Conservation (phyloP, 108 stramenopile genomes). For the Pinguiococcus pyrenoidosus region DNA sequence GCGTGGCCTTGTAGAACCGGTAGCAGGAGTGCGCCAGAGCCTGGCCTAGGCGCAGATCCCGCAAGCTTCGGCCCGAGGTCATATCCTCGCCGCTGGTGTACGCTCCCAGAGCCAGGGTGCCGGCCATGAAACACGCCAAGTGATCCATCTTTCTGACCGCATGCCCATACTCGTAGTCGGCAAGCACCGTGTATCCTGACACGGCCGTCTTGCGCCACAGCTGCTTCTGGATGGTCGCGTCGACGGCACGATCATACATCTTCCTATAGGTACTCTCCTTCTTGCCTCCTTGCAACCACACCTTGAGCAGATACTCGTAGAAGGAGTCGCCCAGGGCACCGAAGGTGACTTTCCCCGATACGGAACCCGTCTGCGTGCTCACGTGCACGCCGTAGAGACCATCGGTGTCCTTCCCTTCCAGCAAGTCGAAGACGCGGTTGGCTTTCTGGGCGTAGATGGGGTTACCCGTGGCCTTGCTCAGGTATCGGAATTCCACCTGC, state of each 20-base stretch:
- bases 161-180: slow-evolving; percentile 16
- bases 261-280: slow-evolving; percentile 40
- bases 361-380: slow-evolving; percentile 4
- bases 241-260: slow-evolving; percentile 76
- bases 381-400: slow-evolving; percentile 25
- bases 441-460: slow-evolving; percentile 51
- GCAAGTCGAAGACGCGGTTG: slow-evolving; percentile 49
- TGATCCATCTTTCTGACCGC: slow-evolving; percentile 53
- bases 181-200: slow-evolving; percentile 50
- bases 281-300: slow-evolving; percentile 55
- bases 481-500: slow-evolving; percentile 76
- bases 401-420: background rate
- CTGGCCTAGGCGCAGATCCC: slow-evolving; percentile 43
- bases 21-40: slow-evolving; percentile 87
- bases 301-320: slow-evolving; percentile 59
- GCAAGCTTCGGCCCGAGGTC: slow-evolving; percentile 36
- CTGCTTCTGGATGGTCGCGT: slow-evolving; percentile 56
- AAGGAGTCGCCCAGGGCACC: slow-evolving; percentile 59
- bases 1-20: slow-evolving; percentile 69
- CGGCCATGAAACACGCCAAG: slow-evolving; percentile 56
- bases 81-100: slow-evolving; percentile 35
- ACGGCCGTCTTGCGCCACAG: slow-evolving; percentile 55
- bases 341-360: slow-evolving; percentile 29
- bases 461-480: slow-evolving; percentile 51
- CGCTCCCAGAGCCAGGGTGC: slow-evolving; percentile 73